Evolutionary conservation across 1,284 basidiomycete genomes (phyloP), one percentile per base, ranked within the genome.

Genomic region (Marasmius sp.): DNA sequence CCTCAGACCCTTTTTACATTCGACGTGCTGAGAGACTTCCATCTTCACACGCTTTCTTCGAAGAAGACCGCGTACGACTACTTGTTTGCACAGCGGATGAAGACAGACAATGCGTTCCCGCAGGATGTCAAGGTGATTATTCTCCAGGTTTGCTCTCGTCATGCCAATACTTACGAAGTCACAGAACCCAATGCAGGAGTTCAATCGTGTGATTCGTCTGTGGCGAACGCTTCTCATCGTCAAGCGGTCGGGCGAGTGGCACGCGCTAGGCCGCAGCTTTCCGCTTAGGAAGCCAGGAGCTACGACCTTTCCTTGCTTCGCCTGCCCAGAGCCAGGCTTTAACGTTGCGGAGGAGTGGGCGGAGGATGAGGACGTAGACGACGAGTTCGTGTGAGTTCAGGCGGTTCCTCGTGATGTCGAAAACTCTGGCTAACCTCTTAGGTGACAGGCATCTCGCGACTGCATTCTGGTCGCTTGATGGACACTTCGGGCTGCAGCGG

Each of bases 401-500:
- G 20, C 11, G 3, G 9, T 18, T 50, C 11, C 3, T 50, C 27
- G 2, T 3, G 48, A 3, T 20, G n/a, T 47, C 22, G n/a, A 18
- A 58, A 56, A 37, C 22, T 50, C 39, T 20, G 53, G 10, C 59
- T 20, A 12, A 39, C 11, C 18, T 50, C 48, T 16, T 50, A 8
- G 36, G 53, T 50, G 12, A 34, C 52, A 65, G 65, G 39, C 64
- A 68, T 60, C 20, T 67, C 8, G 27, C 57, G 6, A 49, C 53
- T 63, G 20, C 27, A 57, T 57, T 18, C 16, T 64, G 1, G 51
- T 59, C 27, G 11, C 39, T 54, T 16, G 66, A 68, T 53, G 66
- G 66, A 22, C 62, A 68, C 55, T 65, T 65, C 58, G 57, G 57
- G 6, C 66, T 66, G 4, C 62, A 50, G 16, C 56, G 58, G 6